Evolutionary conservation across 1,139 yeast genomes (phyloP), one percentile per base, ranked within the genome.

Genomic region (Hansenula sp.): DNA sequence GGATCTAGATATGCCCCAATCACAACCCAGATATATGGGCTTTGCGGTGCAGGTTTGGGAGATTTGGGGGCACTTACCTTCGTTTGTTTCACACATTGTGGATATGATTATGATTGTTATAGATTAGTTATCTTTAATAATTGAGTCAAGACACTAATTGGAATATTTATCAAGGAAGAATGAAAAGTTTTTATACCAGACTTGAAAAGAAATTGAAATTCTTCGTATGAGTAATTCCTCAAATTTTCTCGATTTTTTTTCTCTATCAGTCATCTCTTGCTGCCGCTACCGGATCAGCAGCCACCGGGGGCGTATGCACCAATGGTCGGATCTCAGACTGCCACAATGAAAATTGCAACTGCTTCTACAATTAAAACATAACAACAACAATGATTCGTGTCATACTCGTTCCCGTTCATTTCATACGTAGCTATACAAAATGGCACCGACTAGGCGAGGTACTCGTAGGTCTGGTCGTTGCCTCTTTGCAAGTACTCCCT

Each of bases 401-500:
- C 25, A 21, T 21, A 21, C 25, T 21, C 25, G 25, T 21, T 21
- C 25, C 25, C 25, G 9, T 21, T 21, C 25, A 21, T 6, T 21
- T 21, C 25, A 21, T 21, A 21, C 9, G 25, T 9, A 21, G 25
- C 25, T 21, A 21, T 21, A 21, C 30, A 28, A 13, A 5, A 18
- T 4, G 4, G 17, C 10, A 12, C 12, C 13, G 17, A n/a, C 47
- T 36, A 55, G 8, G 96, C 94, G 53, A 90, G 70, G 62, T 93
- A 93, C 55, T 84, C 84, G 61, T 89, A 90, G 42, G 82, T 75
- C 58, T 83, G 86, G 46, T 79, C 83, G 47, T 84, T 93, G 40
- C 79, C 72, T 64, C 99, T 81, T 56, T 81, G 81, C 51, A 93
- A 68, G 61, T 89, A 93, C 59, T 88, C 96, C 64, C 84, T 82